Evolutionary conservation across 2,329 filamentous ascomycete species (phyloP).

Genomic region (Sarocladiaceae sp.): DNA sequence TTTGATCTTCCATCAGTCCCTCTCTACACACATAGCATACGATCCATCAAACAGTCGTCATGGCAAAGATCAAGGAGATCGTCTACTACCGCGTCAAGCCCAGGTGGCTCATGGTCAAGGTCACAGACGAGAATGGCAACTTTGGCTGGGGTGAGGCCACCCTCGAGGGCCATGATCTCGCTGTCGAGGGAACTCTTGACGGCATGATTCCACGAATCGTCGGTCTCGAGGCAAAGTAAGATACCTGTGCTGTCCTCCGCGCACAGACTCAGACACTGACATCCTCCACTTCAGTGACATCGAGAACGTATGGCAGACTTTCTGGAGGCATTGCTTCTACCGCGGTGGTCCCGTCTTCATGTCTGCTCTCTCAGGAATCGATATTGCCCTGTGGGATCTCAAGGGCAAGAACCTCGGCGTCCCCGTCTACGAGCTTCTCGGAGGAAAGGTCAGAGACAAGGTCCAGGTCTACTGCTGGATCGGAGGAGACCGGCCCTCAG

Average conservation of each 20-base stretch:
- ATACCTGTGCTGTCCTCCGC: not conserved
- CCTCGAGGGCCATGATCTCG: constrained; percentile 62
- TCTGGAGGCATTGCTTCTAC: constrained; percentile 65
- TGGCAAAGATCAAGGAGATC: constrained; percentile 29
- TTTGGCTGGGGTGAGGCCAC: constrained; percentile 68
- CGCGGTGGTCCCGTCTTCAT: constrained; percentile 70
- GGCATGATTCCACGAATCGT: constrained; percentile 40
- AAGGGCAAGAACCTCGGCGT: constrained; percentile 50
- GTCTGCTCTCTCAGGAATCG: constrained; percentile 66
- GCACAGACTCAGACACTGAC: not conserved
- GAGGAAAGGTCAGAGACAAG: constrained; percentile 62
- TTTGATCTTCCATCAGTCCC: no score
- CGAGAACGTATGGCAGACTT: constrained; percentile 68
- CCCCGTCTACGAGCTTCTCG: constrained; percentile 63
- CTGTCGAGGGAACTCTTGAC: constrained; percentile 63
- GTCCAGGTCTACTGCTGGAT: constrained; percentile 70
- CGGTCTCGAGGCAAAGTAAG: constrained; percentile 61
- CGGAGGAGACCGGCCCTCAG: constrained; percentile 60
- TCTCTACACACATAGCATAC: no score
- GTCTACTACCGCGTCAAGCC: constrained; percentile 67
- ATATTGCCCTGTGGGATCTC: constrained; percentile 71
- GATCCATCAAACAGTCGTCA: no score
- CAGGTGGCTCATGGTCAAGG: constrained; percentile 68
- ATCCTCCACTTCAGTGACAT: constrained; percentile 47
- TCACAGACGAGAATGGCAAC: constrained; percentile 55